Evolutionary conservation across 164 flowering plant species (phyloP).

Genomic region (Akebia trifoliata): DNA sequence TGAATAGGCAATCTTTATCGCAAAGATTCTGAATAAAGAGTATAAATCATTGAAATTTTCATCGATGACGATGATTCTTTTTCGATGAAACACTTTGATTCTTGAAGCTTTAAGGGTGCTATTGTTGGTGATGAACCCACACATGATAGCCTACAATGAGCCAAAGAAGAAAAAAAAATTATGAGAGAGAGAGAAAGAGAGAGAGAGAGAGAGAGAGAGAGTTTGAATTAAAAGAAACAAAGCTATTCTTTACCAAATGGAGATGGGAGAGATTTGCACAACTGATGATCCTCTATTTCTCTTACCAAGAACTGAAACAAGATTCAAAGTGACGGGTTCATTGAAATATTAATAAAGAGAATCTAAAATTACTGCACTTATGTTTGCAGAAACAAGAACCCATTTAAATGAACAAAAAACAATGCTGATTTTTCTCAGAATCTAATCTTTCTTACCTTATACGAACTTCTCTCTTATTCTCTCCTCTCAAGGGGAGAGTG

Average conservation of each 20-base stretch:
- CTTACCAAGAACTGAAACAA: not conserved
- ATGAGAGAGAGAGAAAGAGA: not conserved
- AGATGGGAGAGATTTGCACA: not conserved
- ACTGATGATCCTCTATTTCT: not conserved
- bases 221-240: not conserved
- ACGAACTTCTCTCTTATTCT: conserved; percentile 14
- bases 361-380: not conserved
- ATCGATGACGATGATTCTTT: not conserved
- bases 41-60: no score
- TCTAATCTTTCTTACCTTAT: conserved; percentile 22
- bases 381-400: not conserved
- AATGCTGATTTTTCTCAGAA: not conserved
- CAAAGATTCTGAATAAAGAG: not conserved
- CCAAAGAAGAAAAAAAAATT: not conserved
- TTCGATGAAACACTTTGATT: conserved; percentile 1
- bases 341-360: not conserved
- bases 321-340: not conserved
- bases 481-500: conserved; percentile 1
- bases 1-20: conserved; percentile 11
- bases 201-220: not conserved
- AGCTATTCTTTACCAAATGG: not conserved
- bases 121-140: not conserved
- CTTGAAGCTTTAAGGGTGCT: not conserved
- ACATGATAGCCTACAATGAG: conserved; percentile 11
- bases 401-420: not conserved